Conservation (phyloP, 345 rosid genomes). For the Cardamine resedifolia region DNA sequence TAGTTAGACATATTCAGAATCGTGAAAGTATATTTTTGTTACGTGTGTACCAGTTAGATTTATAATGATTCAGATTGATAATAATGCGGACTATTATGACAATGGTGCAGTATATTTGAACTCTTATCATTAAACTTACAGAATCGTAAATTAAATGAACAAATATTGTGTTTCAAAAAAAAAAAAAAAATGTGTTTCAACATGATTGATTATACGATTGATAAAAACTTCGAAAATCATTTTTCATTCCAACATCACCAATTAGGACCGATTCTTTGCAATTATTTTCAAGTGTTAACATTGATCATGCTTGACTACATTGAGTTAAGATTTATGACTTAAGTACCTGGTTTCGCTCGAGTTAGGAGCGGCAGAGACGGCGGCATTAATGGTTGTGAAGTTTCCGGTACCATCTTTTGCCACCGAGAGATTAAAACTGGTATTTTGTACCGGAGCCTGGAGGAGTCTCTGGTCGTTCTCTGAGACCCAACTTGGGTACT, state of each 20-base stretch:
- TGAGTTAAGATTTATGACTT: background rate
- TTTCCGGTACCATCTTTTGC: conserved; percentile 77
- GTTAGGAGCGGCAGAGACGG: conserved; percentile 70
- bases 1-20: background rate
- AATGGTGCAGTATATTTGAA: too few species aligned
- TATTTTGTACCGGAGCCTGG: conserved; percentile 39
- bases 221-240: background rate
- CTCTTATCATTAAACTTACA: too few species aligned
- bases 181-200: too few species aligned
- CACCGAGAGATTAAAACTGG: conserved; percentile 51
- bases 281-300: background rate
- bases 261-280: background rate
- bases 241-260: background rate
- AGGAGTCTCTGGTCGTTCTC: conserved; percentile 48
- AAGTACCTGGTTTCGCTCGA: conserved; percentile 54
- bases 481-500: conserved; percentile 61
- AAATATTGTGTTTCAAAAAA: background rate
- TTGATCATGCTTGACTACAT: background rate
- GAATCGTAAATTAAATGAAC: background rate
- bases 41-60: background rate
- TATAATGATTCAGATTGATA: background rate
- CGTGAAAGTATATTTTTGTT: background rate
- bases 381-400: conserved; percentile 56
- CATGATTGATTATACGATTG: too few species aligned
- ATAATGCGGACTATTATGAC: background rate